Evolutionary conservation across 1,139 yeast genomes (phyloP).

Genomic region (Geotrichum klebahnii): DNA sequence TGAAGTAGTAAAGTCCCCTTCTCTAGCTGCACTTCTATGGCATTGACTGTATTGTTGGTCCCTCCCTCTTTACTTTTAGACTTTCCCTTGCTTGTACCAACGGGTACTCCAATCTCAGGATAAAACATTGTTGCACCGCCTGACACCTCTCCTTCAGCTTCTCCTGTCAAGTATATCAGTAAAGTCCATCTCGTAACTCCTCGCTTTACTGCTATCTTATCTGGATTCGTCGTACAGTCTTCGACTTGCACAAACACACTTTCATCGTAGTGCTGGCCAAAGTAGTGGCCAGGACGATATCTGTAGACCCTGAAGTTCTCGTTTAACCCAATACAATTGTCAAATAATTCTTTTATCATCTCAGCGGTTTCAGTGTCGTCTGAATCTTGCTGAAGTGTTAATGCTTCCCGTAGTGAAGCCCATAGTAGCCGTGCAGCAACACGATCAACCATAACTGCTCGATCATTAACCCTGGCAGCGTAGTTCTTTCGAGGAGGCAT

Average conservation of each 20-base stretch:
- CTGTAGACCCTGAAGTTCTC: conserved; percentile 57
- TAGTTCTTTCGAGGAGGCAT: conserved; percentile 42
- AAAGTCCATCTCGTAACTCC: conserved; percentile 59
- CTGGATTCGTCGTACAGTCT: conserved; percentile 2
- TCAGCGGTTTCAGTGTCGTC: conserved; percentile 5
- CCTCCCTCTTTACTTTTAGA: not conserved
- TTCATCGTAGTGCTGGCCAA: conserved; percentile 63
- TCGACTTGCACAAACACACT: conserved; percentile 43
- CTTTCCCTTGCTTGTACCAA: conserved; percentile 7
- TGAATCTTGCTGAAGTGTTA: too few relatives aligned
- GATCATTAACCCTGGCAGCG: conserved; percentile 59
- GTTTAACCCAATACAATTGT: conserved; percentile 49
- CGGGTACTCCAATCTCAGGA: conserved; percentile 31
- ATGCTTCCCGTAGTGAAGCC: conserved; percentile 40
- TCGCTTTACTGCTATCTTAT: conserved; percentile 6
- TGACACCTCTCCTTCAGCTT: conserved; percentile 46
- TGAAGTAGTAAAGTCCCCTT: conserved; percentile 61
- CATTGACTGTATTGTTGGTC: conserved; percentile 28
- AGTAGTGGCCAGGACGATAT: conserved; percentile 56
- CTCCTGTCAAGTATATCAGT: conserved; percentile 55
- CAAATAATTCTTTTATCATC: conserved; percentile 36
- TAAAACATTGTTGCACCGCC: conserved; percentile 67
- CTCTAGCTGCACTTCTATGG: conserved; percentile 45
- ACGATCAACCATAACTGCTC: conserved; percentile 45
- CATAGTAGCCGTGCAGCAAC: conserved; percentile 46